phyloP scores from a whole-genome alignment of 2,329 filamentous ascomycete species.

The Botryosphaeria dothidea region DNA sequence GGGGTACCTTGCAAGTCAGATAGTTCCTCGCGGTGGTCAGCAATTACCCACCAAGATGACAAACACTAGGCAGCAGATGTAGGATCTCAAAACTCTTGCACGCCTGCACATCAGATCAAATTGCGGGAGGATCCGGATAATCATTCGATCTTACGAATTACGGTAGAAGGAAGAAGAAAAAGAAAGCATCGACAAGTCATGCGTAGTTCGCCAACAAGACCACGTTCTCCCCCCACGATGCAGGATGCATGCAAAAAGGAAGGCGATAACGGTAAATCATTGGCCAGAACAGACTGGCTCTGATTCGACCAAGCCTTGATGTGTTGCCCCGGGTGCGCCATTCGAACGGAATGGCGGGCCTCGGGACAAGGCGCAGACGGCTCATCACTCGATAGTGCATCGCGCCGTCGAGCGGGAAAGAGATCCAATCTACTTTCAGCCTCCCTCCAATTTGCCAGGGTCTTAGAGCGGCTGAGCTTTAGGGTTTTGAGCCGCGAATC shows the following conservation, averaged over 20 bases:
- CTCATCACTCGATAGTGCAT: not conserved
- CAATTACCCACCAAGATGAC: conserved; percentile 1
- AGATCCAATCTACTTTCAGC: not conserved
- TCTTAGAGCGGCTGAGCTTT: not conserved
- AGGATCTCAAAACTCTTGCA: not conserved
- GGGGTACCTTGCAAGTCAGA: not conserved
- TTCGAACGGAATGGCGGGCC: not conserved
- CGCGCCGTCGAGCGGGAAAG: not conserved
- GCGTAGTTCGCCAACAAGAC: not conserved
- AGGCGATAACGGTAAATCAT: not conserved
- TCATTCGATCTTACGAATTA: not conserved
- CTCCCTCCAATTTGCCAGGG: not conserved
- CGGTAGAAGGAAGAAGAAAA: not conserved
- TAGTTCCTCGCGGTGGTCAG: not conserved
- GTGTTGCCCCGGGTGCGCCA: not conserved
- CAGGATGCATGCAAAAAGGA: not conserved
- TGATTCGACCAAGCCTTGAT: not conserved
- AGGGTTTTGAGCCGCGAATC: not conserved
- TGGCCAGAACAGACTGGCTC: not conserved
- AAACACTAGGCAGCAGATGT: not conserved
- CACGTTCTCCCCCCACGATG: not conserved
- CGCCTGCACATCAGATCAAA: not conserved
- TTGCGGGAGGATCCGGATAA: not conserved
- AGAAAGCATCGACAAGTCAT: not conserved
- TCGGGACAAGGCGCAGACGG: not conserved